phyloP scores from a whole-genome alignment of 371 early-diverging fungal species.

The Amoeboaphelidium protococcarum region DNA sequence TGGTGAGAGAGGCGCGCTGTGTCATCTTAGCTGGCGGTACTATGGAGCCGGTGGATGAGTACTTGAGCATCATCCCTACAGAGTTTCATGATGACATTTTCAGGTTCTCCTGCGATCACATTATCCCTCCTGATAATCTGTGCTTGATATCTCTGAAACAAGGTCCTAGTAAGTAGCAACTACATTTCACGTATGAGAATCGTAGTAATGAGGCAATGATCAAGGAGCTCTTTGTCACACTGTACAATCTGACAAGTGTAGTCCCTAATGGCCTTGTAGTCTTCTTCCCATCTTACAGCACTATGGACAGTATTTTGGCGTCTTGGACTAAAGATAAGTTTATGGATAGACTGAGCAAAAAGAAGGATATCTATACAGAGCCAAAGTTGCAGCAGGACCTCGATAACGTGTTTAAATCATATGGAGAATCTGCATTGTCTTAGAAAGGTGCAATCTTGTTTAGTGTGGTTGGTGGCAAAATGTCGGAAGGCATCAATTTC shows the following conservation, averaged over 20 bases:
- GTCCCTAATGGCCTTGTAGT: slow-evolving; percentile 83
- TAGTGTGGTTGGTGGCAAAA: slow-evolving; percentile 84
- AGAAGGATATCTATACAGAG: too few species aligned
- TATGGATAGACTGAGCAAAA: slow-evolving; percentile 17
- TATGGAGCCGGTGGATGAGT: slow-evolving; percentile 54
- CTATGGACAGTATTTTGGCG: slow-evolving; percentile 33
- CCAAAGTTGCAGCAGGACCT: too few species aligned
- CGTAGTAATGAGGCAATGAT: slow-evolving; percentile 25
- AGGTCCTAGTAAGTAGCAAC: slow-evolving; percentile 28
- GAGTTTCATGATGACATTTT: slow-evolving; percentile 13
- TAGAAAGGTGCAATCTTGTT: slow-evolving; percentile 50
- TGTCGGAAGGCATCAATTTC: slow-evolving; percentile 94
- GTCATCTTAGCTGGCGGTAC: slow-evolving; percentile 88
- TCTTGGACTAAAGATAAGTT: slow-evolving; percentile 25
- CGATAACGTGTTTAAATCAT: slow-evolving; percentile 4
- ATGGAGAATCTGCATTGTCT: neutral
- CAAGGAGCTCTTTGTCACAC: slow-evolving; percentile 5
- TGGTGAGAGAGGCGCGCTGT: slow-evolving; percentile 49
- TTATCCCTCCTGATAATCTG: slow-evolving; percentile 36
- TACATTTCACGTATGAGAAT: slow-evolving; percentile 42
- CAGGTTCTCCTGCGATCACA: slow-evolving; percentile 51
- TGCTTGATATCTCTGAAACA: slow-evolving; percentile 26
- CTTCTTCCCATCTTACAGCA: slow-evolving; percentile 75
- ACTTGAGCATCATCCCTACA: neutral
- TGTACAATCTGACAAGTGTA: slow-evolving; percentile 31